Percentiles rank a stretch among this genome's conserved stretches.
phyloP scores from a whole-genome alignment of 192 early-diverging fungal genomes.

The Allomyces arbusculus region DNA sequence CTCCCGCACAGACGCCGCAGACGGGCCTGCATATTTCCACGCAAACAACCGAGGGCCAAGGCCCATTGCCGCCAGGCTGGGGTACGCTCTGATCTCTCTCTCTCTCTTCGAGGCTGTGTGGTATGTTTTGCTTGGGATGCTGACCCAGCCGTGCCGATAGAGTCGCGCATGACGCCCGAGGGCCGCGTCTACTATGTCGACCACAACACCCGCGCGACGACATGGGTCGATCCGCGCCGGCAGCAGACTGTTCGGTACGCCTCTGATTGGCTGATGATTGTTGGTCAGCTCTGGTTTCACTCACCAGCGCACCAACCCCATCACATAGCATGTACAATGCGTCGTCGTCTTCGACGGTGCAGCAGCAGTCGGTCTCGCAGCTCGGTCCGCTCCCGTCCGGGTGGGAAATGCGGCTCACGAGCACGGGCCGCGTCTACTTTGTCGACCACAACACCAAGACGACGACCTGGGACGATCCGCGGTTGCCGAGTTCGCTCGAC shows the following conservation, averaged over 20 bases:
- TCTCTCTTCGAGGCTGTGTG: no score
- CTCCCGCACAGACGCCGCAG: constrained; percentile 6
- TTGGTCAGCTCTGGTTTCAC: neutral
- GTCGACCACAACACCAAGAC: constrained; percentile 96
- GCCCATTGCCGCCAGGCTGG: constrained; percentile 67
- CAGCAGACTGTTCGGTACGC: constrained; percentile 2
- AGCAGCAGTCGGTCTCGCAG: constrained; percentile 47
- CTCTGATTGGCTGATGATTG: neutral
- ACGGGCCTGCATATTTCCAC: constrained; percentile 15
- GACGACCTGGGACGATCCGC: constrained; percentile 95
- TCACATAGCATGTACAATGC: constrained; percentile 8
- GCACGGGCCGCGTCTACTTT: constrained; percentile 87
- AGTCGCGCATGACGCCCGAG: constrained; percentile 55
- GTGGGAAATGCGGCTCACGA: constrained; percentile 96
- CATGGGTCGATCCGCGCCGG: constrained; percentile 73
- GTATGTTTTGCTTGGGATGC: neutral
- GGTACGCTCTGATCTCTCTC: constrained; percentile 7
- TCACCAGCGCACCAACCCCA: no score
- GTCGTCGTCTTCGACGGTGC: constrained; percentile 28
- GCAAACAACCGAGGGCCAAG: constrained; percentile 39
- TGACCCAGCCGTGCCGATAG: constrained; percentile 5
- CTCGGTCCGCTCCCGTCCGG: constrained; percentile 85
- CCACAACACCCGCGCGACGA: constrained; percentile 72
- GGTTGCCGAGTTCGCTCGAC: constrained; percentile 60
- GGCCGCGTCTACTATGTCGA: constrained; percentile 78